phyloP scores from a whole-genome alignment of 2,329 filamentous ascomycete species.

The Annulohypoxylon truncatum region DNA sequence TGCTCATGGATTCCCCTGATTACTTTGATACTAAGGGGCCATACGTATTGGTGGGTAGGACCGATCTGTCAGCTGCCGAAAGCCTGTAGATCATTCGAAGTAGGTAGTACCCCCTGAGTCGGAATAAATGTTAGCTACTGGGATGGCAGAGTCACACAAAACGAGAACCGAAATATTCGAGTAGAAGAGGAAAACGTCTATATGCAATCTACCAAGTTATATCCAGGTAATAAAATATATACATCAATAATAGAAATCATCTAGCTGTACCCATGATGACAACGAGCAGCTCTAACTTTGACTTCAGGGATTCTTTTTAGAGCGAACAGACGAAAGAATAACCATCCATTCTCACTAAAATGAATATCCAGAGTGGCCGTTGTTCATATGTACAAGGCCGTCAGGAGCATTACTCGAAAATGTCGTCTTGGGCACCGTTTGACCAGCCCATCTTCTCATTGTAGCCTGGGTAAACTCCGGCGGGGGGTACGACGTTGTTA shows the following conservation, averaged over 20 bases:
- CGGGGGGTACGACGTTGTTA: slow-evolving; percentile 49
- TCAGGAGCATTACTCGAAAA: slow-evolving; percentile 32
- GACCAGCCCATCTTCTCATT: slow-evolving; percentile 52
- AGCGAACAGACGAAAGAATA: neutral
- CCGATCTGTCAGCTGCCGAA: neutral
- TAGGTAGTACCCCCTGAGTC: neutral
- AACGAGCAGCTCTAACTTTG: neutral
- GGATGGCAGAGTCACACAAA: neutral
- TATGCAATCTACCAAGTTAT: neutral
- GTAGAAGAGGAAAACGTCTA: neutral
- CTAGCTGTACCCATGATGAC: neutral
- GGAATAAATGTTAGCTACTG: too few relatives aligned
- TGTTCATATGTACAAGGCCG: neutral
- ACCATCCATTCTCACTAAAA: neutral
- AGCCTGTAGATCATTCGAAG: neutral
- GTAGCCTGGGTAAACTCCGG: slow-evolving; percentile 49
- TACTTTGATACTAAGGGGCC: neutral
- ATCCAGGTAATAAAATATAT: neutral
- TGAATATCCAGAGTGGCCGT: neutral
- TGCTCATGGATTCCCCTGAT: neutral
- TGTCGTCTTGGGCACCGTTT: slow-evolving; percentile 51
- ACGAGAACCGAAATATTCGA: neutral
- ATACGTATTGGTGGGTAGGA: neutral
- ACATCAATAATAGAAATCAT: neutral
- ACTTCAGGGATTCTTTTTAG: neutral